Conservation (phyloP, 2,329 filamentous ascomycete genomes). For the Fusarium sp. region DNA sequence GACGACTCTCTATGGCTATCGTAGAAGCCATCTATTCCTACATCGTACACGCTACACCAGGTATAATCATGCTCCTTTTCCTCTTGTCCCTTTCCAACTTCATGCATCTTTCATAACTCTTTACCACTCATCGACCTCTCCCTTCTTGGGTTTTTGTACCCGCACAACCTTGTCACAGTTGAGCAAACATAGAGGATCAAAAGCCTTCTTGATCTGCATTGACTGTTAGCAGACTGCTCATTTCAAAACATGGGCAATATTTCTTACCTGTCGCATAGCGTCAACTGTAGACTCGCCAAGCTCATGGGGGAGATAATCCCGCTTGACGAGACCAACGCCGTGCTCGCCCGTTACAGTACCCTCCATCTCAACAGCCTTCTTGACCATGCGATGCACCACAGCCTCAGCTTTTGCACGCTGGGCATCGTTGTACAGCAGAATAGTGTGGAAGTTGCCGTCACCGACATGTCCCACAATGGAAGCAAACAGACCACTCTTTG, state of each 20-base stretch:
- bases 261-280: conserved; percentile 79
- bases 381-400: conserved; percentile 86
- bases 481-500: conserved; percentile 57
- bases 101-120: background rate
- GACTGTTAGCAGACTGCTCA: background rate
- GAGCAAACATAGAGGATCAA: conserved; percentile 78
- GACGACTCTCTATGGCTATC: background rate
- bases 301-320: conserved; percentile 84
- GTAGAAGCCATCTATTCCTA: conserved; percentile 23
- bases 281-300: conserved; percentile 80
- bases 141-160: conserved; percentile 61
- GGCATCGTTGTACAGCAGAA: conserved; percentile 71
- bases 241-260: conserved; percentile 25
- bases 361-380: conserved; percentile 85
- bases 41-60: conserved; percentile 36
- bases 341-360: conserved; percentile 90
- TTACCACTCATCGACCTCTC: conserved; percentile 61
- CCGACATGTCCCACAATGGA: conserved; percentile 78
- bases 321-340: conserved; percentile 85
- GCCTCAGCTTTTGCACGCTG: conserved; percentile 75
- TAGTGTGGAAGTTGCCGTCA: conserved; percentile 82
- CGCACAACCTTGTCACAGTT: conserved; percentile 78
- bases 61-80: conserved; percentile 19
- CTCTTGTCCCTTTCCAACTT: background rate
- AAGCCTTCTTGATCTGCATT: conserved; percentile 79